phyloP scores from a whole-genome alignment of 352 stramenopile species.

The Elongisporangium prolatum region DNA sequence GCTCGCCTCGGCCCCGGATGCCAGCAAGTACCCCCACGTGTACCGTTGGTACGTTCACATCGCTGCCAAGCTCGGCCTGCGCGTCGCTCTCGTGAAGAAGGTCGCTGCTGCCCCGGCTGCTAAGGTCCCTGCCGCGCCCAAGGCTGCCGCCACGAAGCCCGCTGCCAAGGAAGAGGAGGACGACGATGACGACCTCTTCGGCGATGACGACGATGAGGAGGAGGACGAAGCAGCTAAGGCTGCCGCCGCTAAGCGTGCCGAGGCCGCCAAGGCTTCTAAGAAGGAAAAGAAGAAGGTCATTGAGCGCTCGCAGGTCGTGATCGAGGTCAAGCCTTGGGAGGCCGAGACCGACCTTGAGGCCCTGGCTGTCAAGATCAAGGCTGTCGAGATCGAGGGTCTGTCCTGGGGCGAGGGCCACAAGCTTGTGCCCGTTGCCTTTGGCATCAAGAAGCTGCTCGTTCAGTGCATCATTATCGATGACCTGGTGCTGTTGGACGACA shows the following conservation, averaged over 20 bases:
- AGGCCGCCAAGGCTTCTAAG: conserved; percentile 39
- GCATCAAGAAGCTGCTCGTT: conserved; percentile 85
- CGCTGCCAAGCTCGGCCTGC: conserved; percentile 48
- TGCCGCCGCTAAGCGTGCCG: conserved; percentile 45
- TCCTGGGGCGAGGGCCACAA: conserved; percentile 82
- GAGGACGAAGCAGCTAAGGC: conserved; percentile 46
- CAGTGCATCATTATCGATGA: conserved; percentile 83
- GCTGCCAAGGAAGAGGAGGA: conserved; percentile 31
- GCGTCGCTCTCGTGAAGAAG: conserved; percentile 27
- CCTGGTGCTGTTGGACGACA: conserved; percentile 74
- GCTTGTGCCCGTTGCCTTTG: conserved; percentile 75
- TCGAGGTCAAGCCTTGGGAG: conserved; percentile 77
- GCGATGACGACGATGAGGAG: conserved; percentile 53
- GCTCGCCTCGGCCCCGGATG: conserved; percentile 34
- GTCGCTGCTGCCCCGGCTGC: conserved; percentile 17
- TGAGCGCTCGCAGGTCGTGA: conserved; percentile 58
- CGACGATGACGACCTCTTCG: conserved; percentile 55
- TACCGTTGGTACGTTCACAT: conserved; percentile 73
- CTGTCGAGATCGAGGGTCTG: conserved; percentile 60
- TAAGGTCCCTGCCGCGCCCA: background rate
- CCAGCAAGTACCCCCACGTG: conserved; percentile 52
- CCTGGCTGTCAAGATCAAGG: conserved; percentile 72
- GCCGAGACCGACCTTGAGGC: conserved; percentile 70
- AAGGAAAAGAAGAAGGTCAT: conserved; percentile 67
- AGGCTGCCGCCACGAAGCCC: conserved; percentile 33